Percentiles rank a stretch among this genome's conserved stretches.
Evolutionary conservation across 2,329 filamentous ascomycete species (phyloP).

Genomic region (Dothideomycetidae sp.): DNA sequence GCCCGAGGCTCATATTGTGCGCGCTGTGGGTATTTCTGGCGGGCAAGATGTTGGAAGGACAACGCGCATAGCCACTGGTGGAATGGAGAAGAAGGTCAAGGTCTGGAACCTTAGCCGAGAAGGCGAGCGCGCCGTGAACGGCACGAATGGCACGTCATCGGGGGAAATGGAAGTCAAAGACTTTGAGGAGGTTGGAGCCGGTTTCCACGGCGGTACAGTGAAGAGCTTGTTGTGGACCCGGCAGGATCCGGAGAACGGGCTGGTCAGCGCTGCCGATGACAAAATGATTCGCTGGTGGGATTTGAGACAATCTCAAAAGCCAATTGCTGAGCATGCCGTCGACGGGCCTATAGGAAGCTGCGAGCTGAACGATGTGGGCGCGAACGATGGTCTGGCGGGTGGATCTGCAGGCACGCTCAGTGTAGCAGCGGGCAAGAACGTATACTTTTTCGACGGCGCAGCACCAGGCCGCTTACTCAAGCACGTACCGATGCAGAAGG

Average conservation of each 20-base stretch:
- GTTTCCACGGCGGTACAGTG: slow-evolving; percentile 73
- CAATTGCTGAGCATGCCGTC: slow-evolving; percentile 62
- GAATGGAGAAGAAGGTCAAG: slow-evolving; percentile 90
- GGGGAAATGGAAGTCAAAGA: slow-evolving; percentile 36
- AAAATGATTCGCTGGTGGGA: slow-evolving; percentile 94
- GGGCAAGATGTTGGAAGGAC: slow-evolving; percentile 47
- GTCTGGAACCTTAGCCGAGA: slow-evolving; percentile 72
- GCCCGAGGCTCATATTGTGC: slow-evolving; percentile 88
- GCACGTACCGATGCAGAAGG: slow-evolving; percentile 63
- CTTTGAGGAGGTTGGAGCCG: slow-evolving; percentile 84
- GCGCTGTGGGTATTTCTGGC: slow-evolving; percentile 67
- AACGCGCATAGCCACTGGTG: slow-evolving; percentile 83
- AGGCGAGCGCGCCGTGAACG: slow-evolving; percentile 11
- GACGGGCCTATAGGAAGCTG: slow-evolving; percentile 83
- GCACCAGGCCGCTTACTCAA: slow-evolving; percentile 60
- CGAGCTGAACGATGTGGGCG: slow-evolving; percentile 50
- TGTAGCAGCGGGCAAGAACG: slow-evolving; percentile 84
- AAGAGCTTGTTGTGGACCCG: slow-evolving; percentile 89
- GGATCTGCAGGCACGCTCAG: slow-evolving; percentile 72
- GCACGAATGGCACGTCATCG: slow-evolving; percentile 1
- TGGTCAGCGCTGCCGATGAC: slow-evolving; percentile 82
- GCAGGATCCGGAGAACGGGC: slow-evolving; percentile 59
- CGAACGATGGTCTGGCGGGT: slow-evolving; percentile 35
- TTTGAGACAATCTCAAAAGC: slow-evolving; percentile 52
- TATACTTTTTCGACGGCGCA: slow-evolving; percentile 77